Base-by-base conservation (phyloP, 1,284 basidiomycete species). In the Neonothopanus nambi region DNA sequence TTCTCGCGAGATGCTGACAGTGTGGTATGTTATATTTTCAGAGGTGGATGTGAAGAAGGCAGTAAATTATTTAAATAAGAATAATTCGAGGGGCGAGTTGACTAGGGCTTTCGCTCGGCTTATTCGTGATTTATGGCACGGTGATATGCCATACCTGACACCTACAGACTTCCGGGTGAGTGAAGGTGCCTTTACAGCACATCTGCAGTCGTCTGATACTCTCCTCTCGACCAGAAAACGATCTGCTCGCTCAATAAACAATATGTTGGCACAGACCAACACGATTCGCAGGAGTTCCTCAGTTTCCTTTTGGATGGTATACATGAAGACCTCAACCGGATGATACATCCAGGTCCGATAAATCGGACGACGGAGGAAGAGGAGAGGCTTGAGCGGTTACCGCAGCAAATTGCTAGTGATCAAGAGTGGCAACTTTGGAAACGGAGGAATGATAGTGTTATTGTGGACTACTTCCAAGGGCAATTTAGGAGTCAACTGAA, bases 401-500 rank as follows among this genome's bases (percentile, higher is more conserved):
- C 95, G 13, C 84, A 87, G 23, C 92, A 95, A 66, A 81, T 96
- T 59, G 95, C 94, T n/a, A 89, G 89, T 63, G 91, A 95, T 60
- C 84, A 89, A 65, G 95, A 98, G 68, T 99, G 96, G 97, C 80
- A 84, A 61, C 83, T 91, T 41, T 98, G 98, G 78, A 85, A 87
- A 68, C 84, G 84, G 75, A 81, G 93, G 52, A 95, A 98, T 67
- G 93, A 99, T 68, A 94, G 91, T 62, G 76, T 98, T 54, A 91
- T 99, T 52, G 97, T 98, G 43, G 95, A 98, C 70, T 90, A 91
- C 66, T 98, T 99, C 78, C 96, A 98, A 72, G 97, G 96, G 3
- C 96, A 98, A 71, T 98, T 98, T 69, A 78, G 93, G 59, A 98
- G 92, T 72, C 82, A 88, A 53, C 73, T 99, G 71, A 84, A 94